Percentiles rank a stretch among this genome's conserved stretches.
Conservation (phyloP, 1,284 basidiomycete species). For the Xerocomus cyaneibrunnescens region DNA sequence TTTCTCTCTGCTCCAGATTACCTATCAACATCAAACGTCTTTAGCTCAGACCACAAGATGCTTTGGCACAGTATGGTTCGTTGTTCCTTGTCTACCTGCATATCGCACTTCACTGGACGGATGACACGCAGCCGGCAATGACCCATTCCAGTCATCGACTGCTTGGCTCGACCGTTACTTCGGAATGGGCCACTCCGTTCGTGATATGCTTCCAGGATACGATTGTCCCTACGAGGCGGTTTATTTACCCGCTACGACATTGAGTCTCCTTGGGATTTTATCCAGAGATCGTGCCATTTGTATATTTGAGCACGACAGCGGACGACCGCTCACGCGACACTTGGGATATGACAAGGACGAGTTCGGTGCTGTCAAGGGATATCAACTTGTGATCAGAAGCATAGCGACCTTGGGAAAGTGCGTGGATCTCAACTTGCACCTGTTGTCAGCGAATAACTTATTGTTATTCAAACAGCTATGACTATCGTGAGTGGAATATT, state of each 20-base stretch:
- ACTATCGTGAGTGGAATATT: slow-evolving; percentile 46
- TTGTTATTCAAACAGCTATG: slow-evolving; percentile 41
- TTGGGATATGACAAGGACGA: slow-evolving; percentile 50
- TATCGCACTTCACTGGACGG: neutral
- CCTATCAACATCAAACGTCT: neutral
- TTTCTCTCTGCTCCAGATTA: neutral
- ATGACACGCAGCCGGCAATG: slow-evolving; percentile 49
- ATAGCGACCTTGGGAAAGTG: slow-evolving; percentile 64
- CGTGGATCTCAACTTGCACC: slow-evolving; percentile 21
- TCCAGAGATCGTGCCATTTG: slow-evolving; percentile 56
- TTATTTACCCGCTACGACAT: slow-evolving; percentile 57
- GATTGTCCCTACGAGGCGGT: slow-evolving; percentile 65
- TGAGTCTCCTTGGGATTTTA: slow-evolving; percentile 44
- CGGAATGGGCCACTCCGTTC: slow-evolving; percentile 58
- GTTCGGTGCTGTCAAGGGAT: slow-evolving; percentile 59
- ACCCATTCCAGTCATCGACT: slow-evolving; percentile 62
- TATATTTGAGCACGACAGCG: slow-evolving; percentile 62
- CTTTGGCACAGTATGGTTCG: slow-evolving; percentile 60
- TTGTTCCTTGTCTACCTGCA: neutral
- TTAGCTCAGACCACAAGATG: slow-evolving; percentile 57
- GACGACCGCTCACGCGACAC: slow-evolving; percentile 59
- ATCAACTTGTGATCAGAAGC: slow-evolving; percentile 55
- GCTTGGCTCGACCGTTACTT: slow-evolving; percentile 68
- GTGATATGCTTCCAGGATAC: slow-evolving; percentile 60
- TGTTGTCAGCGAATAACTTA: neutral